These are phyloP conservation scores for Amphicarpaea edgeworthii DNA, from an alignment of 306 rosid species.

Conservation along the genomic window DNA sequence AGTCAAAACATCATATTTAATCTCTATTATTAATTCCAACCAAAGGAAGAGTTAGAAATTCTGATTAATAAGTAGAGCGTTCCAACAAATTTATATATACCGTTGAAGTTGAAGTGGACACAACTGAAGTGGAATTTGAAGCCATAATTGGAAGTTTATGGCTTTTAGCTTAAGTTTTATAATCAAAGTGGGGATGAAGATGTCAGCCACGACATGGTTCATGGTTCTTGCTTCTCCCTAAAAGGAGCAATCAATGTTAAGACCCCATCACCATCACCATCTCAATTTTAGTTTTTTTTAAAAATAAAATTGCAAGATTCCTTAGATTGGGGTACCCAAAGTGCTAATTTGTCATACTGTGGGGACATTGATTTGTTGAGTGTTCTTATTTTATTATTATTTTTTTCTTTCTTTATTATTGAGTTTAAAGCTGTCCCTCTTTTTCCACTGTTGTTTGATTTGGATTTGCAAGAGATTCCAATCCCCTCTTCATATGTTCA, in stretches of 20 bases:
- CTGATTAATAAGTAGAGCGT: neutral
- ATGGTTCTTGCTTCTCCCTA: conserved; percentile 35
- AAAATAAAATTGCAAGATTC: conserved; percentile 41
- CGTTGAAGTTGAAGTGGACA: conserved; percentile 4
- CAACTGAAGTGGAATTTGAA: conserved; percentile 20
- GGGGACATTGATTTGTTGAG: conserved; percentile 38
- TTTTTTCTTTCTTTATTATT: conserved; percentile 3
- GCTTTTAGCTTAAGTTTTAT: conserved; percentile 31
- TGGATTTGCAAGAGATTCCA: conserved; percentile 47
- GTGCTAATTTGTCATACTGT: conserved; percentile 52
- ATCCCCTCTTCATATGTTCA: conserved; percentile 30
- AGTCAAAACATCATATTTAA: too few relatives aligned
- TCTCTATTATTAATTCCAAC: neutral
- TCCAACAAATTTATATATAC: conserved; percentile 8
- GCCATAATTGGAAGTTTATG: conserved; percentile 37
- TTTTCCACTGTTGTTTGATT: conserved; percentile 32
- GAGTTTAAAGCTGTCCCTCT: conserved; percentile 6
- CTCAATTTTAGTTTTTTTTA: neutral
- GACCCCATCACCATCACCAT: conserved; percentile 47
- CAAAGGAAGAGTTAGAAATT: neutral
- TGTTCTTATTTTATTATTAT: neutral
- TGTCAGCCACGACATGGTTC: conserved; percentile 40
- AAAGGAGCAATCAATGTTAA: conserved; percentile 44
- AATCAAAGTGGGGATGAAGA: conserved; percentile 34
- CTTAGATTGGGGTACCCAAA: conserved; percentile 39